Evolutionary conservation across 345 rosid genomes (phyloP), one percentile per base, ranked within the genome.

Genomic region (Syzygium jambos): DNA sequence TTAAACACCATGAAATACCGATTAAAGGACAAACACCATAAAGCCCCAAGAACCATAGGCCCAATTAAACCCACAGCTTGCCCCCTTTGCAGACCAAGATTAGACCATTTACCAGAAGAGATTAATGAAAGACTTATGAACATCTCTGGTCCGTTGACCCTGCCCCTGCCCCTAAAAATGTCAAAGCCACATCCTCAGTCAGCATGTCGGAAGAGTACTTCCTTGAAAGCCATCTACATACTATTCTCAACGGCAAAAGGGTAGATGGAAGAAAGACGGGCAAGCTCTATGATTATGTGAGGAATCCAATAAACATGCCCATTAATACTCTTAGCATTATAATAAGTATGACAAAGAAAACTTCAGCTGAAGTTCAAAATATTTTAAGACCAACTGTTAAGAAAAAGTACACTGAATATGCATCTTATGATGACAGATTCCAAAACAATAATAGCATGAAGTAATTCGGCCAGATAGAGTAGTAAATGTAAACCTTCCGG

Each of bases 401-500:
- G 11, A 55, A 22, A 25, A 22, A 22, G 59, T 55, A 22, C 59
- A 55, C 27, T 55, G 27, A 55, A 55, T 21, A 55, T 55, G 59
- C 59, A 55, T 55, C 59, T 55, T 21, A 55, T 22, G 59, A 55
- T 10, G 2, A 55, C 59, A 22, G 25, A 55, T 38, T 73, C 10
- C 27, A 10, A 83, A 83, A 52, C 55, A 51, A 27, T 29, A 51
- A 52, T 19, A 51, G 23, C 16, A 53, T 38, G 17, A n/a, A 84
- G 54, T 34, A 52, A 53, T 84, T 41, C 16, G 3, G 59, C 52
- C 30, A 46, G 78, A 43, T 49, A 49, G 43, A 86, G 49, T 41
- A 5, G 84, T 85, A 84, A 1, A 61, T 43, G 38, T 86, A 86
- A 90, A 96, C 99, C 98, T 95, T 90, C 96, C 99, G 12, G 93